Conservation (phyloP, 176 grass and related monocot species). For the Carex cristatella region DNA sequence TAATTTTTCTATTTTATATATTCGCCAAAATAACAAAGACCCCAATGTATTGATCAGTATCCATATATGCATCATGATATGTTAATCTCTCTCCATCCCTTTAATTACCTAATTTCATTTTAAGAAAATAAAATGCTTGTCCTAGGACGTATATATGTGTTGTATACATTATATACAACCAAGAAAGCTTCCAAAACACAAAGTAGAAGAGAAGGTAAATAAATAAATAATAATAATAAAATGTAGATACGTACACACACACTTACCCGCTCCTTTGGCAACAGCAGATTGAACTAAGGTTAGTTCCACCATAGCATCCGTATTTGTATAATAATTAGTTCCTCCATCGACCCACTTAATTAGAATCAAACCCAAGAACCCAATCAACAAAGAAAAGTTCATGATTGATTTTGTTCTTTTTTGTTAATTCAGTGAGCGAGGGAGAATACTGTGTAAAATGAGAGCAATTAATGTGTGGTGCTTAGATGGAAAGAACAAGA, state of each 20-base stretch:
- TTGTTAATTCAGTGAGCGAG: background rate
- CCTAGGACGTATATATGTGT: too few relatives aligned
- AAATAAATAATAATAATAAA: background rate
- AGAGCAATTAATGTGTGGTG: background rate
- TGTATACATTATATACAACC: background rate
- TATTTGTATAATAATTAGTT: background rate
- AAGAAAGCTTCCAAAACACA: background rate
- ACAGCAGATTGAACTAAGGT: slow-evolving; percentile 29
- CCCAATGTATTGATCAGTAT: too few relatives aligned
- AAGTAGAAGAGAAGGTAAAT: background rate
- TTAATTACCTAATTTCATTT: too few relatives aligned
- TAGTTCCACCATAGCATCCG: slow-evolving; percentile 3
- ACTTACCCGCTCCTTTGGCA: slow-evolving; percentile 29
- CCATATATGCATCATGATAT: too few relatives aligned
- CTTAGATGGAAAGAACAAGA: background rate
- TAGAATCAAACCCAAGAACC: slow-evolving; percentile 8
- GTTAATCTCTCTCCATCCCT: too few relatives aligned
- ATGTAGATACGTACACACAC: background rate
- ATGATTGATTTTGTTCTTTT: background rate
- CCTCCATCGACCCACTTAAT: background rate
- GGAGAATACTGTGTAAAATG: background rate
- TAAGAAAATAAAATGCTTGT: background rate
- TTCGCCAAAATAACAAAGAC: too few relatives aligned
- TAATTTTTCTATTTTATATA: too few relatives aligned
- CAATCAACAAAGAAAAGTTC: slow-evolving; percentile 4